Conservation (phyloP, 208 protist species). For the Kentomonas sorsogonicus region DNA sequence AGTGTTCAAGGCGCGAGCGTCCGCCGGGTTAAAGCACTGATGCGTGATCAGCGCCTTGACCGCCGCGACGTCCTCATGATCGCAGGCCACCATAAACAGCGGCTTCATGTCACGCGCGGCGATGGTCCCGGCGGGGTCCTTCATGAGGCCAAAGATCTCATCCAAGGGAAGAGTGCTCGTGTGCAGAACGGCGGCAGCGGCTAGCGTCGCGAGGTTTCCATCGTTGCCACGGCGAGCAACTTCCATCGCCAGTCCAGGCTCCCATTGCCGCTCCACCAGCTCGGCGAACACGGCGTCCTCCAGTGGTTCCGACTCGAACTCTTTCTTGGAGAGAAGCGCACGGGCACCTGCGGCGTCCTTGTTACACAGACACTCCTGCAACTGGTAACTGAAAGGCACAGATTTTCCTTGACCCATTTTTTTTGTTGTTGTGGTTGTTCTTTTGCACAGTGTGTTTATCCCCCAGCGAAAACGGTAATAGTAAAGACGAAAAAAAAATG, state of each 20-base stretch:
- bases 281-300: constrained; percentile 54
- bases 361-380: constrained; percentile 64
- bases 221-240: constrained; percentile 63
- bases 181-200: constrained; percentile 58
- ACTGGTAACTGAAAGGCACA: constrained; percentile 22
- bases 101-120: constrained; percentile 45
- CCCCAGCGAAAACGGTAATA: too few relatives aligned
- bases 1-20: constrained; percentile 50
- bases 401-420: constrained; percentile 68
- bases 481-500: too few relatives aligned
- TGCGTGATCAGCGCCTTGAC: constrained; percentile 49
- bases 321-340: constrained; percentile 24
- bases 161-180: constrained; percentile 39
- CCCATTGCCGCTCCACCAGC: constrained; percentile 48
- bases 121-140: constrained; percentile 37
- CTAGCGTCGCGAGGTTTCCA: constrained; percentile 55
- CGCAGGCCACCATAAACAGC: constrained; percentile 65
- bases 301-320: constrained; percentile 34
- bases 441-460: too few relatives aligned
- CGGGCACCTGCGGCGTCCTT: constrained; percentile 35
- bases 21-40: constrained; percentile 48
- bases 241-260: constrained; percentile 27
- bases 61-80: constrained; percentile 51
- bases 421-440: too few relatives aligned
- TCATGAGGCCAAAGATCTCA: constrained; percentile 49